Evolutionary conservation across 257 asterid species (phyloP).

Genomic region (Handroanthus guayacan): DNA sequence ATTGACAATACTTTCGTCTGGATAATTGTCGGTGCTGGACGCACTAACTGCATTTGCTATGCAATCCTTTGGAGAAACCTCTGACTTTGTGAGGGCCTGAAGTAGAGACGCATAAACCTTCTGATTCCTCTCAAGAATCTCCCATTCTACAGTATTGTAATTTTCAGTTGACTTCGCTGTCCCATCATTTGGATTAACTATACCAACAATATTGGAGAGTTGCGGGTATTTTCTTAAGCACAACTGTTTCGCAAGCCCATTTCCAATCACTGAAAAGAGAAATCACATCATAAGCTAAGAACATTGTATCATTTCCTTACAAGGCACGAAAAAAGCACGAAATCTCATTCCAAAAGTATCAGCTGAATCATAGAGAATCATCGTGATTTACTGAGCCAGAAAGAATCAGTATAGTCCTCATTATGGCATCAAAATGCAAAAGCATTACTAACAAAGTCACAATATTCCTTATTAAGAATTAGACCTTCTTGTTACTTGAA

Average conservation of each 20-base stretch:
- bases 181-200: slow-evolving; percentile 36
- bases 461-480: background rate
- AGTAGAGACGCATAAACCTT: slow-evolving; percentile 64
- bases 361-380: too few relatives aligned
- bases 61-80: slow-evolving; percentile 55
- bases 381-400: too few relatives aligned
- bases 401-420: too few relatives aligned
- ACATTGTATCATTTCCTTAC: background rate
- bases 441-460: background rate
- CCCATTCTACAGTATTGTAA: slow-evolving; percentile 43
- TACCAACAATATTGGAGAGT: slow-evolving; percentile 49
- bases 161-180: slow-evolving; percentile 30
- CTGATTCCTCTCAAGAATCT: slow-evolving; percentile 55
- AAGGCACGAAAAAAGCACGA: too few relatives aligned
- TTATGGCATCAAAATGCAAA: background rate
- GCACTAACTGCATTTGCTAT: slow-evolving; percentile 69
- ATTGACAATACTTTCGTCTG: slow-evolving; percentile 64
- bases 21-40: slow-evolving; percentile 79
- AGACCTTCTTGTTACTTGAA: background rate
- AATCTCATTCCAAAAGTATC: too few relatives aligned
- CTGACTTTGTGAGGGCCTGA: slow-evolving; percentile 58
- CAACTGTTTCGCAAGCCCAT: slow-evolving; percentile 61
- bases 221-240: slow-evolving; percentile 70
- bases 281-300: slow-evolving; percentile 34
- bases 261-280: slow-evolving; percentile 63